Evolutionary conservation across 208 protist genomes (phyloP), one percentile per base, ranked within the genome.

Genomic region (Acanthamoeba rhysodes): DNA sequence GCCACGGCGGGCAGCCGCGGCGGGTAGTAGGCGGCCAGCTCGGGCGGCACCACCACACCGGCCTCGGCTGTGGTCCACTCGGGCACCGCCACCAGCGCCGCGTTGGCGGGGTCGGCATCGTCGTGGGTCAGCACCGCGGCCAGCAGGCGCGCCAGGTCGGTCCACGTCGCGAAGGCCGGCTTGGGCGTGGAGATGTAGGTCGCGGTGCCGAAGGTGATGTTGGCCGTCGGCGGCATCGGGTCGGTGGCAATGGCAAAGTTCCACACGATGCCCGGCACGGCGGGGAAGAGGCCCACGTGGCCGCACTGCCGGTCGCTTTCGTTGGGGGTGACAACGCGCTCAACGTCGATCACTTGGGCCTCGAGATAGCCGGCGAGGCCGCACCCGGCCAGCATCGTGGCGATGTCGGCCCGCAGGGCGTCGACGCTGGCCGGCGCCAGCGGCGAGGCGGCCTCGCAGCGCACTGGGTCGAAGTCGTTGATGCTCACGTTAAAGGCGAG

Each of bases 241-340:
- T 41, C 50, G 32, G 82, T 64, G 12, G 53, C 16, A 18, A 90
- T 24, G 53, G 48, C 82, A 2, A 90, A 66, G 50, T 16, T 48
- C 82, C 82, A 90, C 9, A 90, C n/a, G 53, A 68, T 48, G 48
- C 82, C 82, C 16, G 82, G 53, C 48, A 90, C 82, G 53, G 82
- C 48, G 27, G 82, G 82, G 53, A 90, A 59, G 7, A 90, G 50
- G 7, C 53, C 82, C 10, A 90, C 53, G 41, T 22, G 48, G 57
- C 82, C 82, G 34, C 82, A 90, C 53, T 72, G 53, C 20, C 32
- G 53, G 48, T 37, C 29, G 18, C 29, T 18, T 4, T 50, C 82
- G 32, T 68, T 50, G 62, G 66, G 37, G 22, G 20, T 72, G 85
- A 91, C 12, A 2, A 9, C 22, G 57, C 20, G 24, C 32, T 41